phyloP scores from a whole-genome alignment of 805 yeast species.

The Ogataea ramenticola region DNA sequence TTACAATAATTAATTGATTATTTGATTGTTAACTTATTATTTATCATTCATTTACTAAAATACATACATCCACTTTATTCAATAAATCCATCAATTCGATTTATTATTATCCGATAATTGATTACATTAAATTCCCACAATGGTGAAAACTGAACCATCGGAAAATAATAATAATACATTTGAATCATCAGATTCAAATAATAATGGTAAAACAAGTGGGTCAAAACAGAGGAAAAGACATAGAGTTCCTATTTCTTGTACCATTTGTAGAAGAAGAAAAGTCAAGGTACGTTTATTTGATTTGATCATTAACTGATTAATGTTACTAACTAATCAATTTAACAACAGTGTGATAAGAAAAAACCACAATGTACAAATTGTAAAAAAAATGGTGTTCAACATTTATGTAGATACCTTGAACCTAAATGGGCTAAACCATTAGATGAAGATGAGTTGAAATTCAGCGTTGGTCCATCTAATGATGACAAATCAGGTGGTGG shows the following conservation, averaged over 20 bases:
- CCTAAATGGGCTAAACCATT: slow-evolving; percentile 53
- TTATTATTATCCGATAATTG: too few relatives aligned
- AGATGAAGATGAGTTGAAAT: slow-evolving; percentile 23
- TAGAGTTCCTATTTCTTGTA: slow-evolving; percentile 32
- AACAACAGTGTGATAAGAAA: slow-evolving; percentile 28
- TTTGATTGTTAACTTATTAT: too few relatives aligned
- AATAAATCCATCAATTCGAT: too few relatives aligned
- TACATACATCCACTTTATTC: too few relatives aligned
- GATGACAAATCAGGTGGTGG: too few relatives aligned
- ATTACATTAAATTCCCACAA: too few relatives aligned
- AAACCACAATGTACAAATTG: slow-evolving; percentile 54
- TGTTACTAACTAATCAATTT: background rate
- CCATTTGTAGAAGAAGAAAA: slow-evolving; percentile 30
- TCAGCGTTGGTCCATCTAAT: slow-evolving; percentile 6
- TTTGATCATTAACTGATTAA: background rate
- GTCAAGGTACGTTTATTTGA: slow-evolving; percentile 25
- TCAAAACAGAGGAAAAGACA: slow-evolving; percentile 26
- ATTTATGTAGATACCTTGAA: slow-evolving; percentile 49
- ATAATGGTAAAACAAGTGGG: too few relatives aligned
- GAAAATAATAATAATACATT: background rate
- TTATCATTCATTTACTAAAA: too few relatives aligned
- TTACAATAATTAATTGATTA: too few relatives aligned
- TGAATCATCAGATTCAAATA: too few relatives aligned
- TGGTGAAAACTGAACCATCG: slow-evolving; percentile 4
- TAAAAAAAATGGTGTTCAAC: slow-evolving; percentile 50